Evolutionary conservation across 2,329 filamentous ascomycete species (phyloP).

Genomic region (Penicillium frequentans): DNA sequence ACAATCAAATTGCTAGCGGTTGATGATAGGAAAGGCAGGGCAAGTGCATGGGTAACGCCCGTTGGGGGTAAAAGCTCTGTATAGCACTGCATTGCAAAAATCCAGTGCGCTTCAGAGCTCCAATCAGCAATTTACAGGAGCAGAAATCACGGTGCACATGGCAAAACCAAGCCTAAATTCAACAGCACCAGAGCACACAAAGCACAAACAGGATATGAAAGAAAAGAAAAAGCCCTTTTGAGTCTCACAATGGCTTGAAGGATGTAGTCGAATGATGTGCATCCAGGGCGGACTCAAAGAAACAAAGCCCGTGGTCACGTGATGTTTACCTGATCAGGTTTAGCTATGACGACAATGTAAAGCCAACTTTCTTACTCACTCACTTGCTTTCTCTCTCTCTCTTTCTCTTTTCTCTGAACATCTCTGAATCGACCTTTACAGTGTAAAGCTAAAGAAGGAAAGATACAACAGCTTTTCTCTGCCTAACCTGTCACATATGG

Average conservation of each 20-base stretch:
- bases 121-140: not conserved
- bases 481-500: slow-evolving; percentile 8
- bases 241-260: not conserved
- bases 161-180: not conserved
- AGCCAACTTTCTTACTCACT: slow-evolving; percentile 1
- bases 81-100: slow-evolving; percentile 82
- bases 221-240: not conserved
- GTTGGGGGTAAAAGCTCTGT: slow-evolving; percentile 92
- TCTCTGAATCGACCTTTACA: not conserved
- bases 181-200: not conserved
- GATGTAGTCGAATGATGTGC: not conserved
- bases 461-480: not conserved
- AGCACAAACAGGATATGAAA: not conserved
- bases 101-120: slow-evolving; percentile 2
- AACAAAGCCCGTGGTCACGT: slow-evolving; percentile 12
- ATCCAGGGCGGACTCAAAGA: not conserved
- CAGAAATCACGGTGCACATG: not conserved
- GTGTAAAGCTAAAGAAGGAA: not conserved
- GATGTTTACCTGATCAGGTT: slow-evolving; percentile 8
- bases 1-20: slow-evolving; percentile 82
- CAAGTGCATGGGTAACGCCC: slow-evolving; percentile 85
- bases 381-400: no score
- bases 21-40: slow-evolving; percentile 72
- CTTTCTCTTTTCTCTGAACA: not conserved
- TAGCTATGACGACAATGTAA: slow-evolving; percentile 19